These are phyloP conservation scores for Pseudogymnoascus sp. DNA, from an alignment of 2,329 filamentous ascomycete species.

Conservation along the genomic window DNA sequence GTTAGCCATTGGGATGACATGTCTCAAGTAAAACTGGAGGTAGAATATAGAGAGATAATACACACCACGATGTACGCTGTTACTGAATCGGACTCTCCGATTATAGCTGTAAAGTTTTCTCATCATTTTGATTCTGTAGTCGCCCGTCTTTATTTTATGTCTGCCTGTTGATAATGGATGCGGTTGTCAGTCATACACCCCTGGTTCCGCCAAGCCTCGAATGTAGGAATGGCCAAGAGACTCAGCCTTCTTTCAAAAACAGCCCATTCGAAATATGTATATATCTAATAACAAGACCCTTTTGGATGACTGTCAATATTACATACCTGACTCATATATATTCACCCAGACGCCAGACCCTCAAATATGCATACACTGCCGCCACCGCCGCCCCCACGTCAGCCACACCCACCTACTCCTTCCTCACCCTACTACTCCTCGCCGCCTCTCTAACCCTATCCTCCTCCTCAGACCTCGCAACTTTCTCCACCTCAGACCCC, in stretches of 20 bases:
- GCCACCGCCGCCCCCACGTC: background rate
- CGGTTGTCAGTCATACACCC: background rate
- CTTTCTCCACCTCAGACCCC: constrained; percentile 12
- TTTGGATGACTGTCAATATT: background rate
- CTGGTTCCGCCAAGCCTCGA: background rate
- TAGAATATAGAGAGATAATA: background rate
- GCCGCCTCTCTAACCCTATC: constrained; percentile 16
- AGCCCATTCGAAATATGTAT: background rate
- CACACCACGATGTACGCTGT: background rate
- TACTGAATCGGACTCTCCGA: background rate
- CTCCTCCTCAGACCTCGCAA: constrained; percentile 16
- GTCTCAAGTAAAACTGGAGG: background rate
- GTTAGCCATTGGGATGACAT: background rate
- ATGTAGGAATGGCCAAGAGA: background rate
- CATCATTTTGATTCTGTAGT: background rate
- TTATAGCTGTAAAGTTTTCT: background rate
- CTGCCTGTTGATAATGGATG: background rate
- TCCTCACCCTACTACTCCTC: background rate
- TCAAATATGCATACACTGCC: background rate
- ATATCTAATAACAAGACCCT: background rate
- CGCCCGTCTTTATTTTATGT: background rate
- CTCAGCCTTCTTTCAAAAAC: background rate
- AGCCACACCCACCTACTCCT: background rate
- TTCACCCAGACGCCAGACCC: background rate
- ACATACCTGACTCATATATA: background rate